Base-by-base conservation (phyloP, 2,329 filamentous ascomycete species). In the Pyrenophora graminea region DNA sequence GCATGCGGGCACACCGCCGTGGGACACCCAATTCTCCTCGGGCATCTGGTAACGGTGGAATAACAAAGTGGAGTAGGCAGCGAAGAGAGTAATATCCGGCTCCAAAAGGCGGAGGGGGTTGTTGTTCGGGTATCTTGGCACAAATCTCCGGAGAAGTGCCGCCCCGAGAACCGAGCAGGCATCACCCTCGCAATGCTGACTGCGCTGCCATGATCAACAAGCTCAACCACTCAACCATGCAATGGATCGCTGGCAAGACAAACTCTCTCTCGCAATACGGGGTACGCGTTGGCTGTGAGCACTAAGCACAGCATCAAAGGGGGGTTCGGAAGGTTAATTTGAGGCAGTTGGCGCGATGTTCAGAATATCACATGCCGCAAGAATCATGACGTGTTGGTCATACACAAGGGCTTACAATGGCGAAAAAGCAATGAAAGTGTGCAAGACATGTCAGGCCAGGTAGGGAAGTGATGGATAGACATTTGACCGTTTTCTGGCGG, bases 1-100 rank as follows among this genome's bases (percentile, higher is more conserved):
- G 40, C 68, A 70, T 53, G 67, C 67, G 53, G 62, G 64, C 13
- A 63, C 56, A 21, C 67, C 67, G 33, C 67, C 67, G 45, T 70
- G 67, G 1, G 61, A 56, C 37, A 60, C 55, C 67, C 67, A 70
- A 18, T 63, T 64, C 45, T 70, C 67, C 57, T 70, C 67, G 6
- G 67, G 57, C 67, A 70, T 70, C 39, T 48, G 30, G 37, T 46
- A 37, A 32, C 31, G 10, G 18, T 31, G 19, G 32, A 27, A 15
- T 21, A 10, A 38, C n/a, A 27, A 23, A 4, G 50, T 37, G 43
- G 42, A 38, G 39, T 43, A 31, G 10, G 30, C 21, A 46, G 25
- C 27, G 36, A 31, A 21, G 33, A 36, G 23, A 40, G 45, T 27
- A 42, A 6, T n/a, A 5, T 19, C 38, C 37, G 37, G 33, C 19